A percentile compares a stretch with the other conserved stretches of the same genome.
Conservation (phyloP, 345 rosid species). For the Nephelium lappaceum region DNA sequence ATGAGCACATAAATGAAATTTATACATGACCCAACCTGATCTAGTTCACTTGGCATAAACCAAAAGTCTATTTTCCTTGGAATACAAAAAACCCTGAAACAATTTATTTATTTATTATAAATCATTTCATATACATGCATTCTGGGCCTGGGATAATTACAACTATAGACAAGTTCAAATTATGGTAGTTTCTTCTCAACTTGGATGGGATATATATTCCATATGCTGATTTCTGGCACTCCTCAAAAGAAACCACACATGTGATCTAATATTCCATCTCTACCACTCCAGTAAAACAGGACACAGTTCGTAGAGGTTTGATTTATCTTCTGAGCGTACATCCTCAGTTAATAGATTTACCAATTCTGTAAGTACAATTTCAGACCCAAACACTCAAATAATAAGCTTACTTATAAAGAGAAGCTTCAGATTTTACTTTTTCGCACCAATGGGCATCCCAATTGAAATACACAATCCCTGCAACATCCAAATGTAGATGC, state of each 20-base stretch:
- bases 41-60: background rate
- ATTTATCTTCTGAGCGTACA: background rate
- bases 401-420: slow-evolving; percentile 53
- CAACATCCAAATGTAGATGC: slow-evolving; percentile 76
- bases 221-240: background rate
- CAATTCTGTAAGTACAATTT: slow-evolving; percentile 11
- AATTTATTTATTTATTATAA: background rate
- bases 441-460: slow-evolving; percentile 54
- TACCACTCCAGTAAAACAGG: slow-evolving; percentile 9
- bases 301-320: background rate
- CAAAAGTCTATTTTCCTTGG: background rate
- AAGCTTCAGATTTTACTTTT: slow-evolving; percentile 63
- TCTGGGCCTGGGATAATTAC: background rate
- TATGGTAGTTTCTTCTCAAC: background rate
- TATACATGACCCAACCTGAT: background rate
- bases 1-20: background rate
- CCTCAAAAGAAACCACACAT: background rate
- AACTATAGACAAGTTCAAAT: background rate
- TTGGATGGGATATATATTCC: background rate
- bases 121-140: background rate
- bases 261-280: background rate
- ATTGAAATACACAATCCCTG: slow-evolving; percentile 54
- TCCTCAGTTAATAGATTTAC: slow-evolving; percentile 14
- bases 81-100: background rate
- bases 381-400: slow-evolving; percentile 33